These are phyloP conservation scores for Zoysia pacifica DNA, from an alignment of 176 grass and related monocot genomes.

Conservation along the genomic window DNA sequence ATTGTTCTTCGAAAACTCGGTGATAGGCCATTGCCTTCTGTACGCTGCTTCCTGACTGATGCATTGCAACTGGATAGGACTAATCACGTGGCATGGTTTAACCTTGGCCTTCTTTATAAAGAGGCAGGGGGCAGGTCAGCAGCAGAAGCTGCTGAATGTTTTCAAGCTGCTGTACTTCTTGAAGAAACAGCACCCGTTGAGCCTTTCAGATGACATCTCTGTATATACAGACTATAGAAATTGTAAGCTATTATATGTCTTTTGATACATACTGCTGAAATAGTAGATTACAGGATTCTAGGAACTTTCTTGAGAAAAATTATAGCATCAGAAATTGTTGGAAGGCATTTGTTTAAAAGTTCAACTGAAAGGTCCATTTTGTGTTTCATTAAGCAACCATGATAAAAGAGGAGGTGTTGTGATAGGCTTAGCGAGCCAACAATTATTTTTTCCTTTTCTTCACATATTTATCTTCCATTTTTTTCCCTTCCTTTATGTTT, in stretches of 20 bases:
- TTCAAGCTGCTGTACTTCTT: slow-evolving; percentile 88
- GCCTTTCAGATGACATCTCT: slow-evolving; percentile 81
- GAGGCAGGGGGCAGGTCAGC: slow-evolving; percentile 63
- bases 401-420: no score
- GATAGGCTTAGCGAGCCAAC: no score
- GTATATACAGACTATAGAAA: slow-evolving; percentile 40
- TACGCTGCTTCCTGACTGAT: slow-evolving; percentile 73
- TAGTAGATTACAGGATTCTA: slow-evolving; percentile 40
- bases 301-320: slow-evolving; percentile 28
- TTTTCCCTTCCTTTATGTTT: no score
- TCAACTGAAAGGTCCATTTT: slow-evolving; percentile 38
- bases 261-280: slow-evolving; percentile 33
- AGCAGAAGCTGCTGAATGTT: slow-evolving; percentile 84
- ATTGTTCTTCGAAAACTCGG: slow-evolving; percentile 66
- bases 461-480: no score
- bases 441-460: no score
- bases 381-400: slow-evolving; percentile 8
- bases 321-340: slow-evolving; percentile 31
- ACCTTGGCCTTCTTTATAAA: slow-evolving; percentile 85
- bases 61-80: slow-evolving; percentile 84
- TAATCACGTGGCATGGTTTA: slow-evolving; percentile 89
- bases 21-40: slow-evolving; percentile 56
- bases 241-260: slow-evolving; percentile 53
- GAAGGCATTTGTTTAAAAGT: slow-evolving; percentile 13
- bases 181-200: slow-evolving; percentile 95